Evolutionary conservation across 2,329 filamentous ascomycete genomes (phyloP).

Genomic region (Calonectria naviculata): DNA sequence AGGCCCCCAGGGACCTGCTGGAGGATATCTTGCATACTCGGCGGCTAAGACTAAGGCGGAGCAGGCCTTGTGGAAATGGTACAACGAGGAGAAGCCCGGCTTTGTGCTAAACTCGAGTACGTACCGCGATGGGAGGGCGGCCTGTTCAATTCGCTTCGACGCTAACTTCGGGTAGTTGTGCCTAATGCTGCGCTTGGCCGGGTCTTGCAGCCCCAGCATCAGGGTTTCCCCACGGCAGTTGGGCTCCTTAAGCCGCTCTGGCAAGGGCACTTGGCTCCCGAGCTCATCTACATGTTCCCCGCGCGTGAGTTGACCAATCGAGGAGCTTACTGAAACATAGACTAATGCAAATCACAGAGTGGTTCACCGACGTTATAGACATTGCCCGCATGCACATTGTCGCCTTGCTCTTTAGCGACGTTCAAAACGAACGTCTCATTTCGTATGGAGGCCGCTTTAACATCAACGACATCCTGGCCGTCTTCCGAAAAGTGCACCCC

Average conservation of each 20-base stretch:
- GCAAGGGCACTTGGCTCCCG: neutral
- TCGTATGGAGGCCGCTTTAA: conserved; percentile 4
- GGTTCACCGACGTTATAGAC: conserved; percentile 12
- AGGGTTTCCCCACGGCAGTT: conserved; percentile 7
- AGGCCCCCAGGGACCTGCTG: neutral
- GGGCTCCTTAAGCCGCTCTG: conserved; percentile 9
- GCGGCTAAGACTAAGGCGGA: conserved; percentile 19
- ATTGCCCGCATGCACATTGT: conserved; percentile 6
- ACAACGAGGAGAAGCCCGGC: conserved; percentile 8
- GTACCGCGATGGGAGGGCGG: neutral
- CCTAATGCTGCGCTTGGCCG: conserved; percentile 3
- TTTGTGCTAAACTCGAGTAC: conserved; percentile 12
- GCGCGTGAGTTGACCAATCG: neutral
- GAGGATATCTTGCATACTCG: conserved; percentile 7
- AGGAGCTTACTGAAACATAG: neutral
- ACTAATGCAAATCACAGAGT: neutral
- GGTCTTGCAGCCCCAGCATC: neutral
- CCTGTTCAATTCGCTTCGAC: neutral
- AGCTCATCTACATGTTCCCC: conserved; percentile 1
- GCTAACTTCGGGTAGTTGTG: conserved; percentile 1
- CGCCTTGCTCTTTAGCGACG: conserved; percentile 1
- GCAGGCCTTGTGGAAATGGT: conserved; percentile 16
- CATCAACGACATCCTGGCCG: conserved; percentile 9
- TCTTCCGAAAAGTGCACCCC: neutral
- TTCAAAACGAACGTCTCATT: conserved; percentile 1